phyloP scores from a whole-genome alignment of 1,284 basidiomycete genomes.

The Xerocomus minutiporus region DNA sequence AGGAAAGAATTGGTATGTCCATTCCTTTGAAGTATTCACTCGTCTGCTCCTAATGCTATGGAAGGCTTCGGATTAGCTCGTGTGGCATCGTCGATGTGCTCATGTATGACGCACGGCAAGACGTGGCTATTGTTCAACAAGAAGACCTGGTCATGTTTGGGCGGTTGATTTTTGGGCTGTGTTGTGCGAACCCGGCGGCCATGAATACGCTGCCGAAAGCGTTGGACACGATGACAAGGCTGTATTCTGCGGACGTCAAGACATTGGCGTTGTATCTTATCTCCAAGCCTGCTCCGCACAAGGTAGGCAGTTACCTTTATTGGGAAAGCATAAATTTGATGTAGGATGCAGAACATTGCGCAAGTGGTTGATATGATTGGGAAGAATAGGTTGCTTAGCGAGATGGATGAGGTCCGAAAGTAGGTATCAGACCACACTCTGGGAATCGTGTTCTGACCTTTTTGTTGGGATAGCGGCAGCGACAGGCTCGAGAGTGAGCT shows the following conservation, averaged over 20 bases:
- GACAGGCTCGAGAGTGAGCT: conserved; percentile 86
- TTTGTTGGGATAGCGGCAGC: conserved; percentile 48
- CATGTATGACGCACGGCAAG: conserved; percentile 65
- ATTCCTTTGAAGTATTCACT: neutral
- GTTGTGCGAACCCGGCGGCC: conserved; percentile 62
- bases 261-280: conserved; percentile 77
- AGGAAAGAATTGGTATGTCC: conserved; percentile 75
- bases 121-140: conserved; percentile 65
- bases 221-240: conserved; percentile 69
- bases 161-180: conserved; percentile 77
- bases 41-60: conserved; percentile 1
- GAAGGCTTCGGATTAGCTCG: conserved; percentile 73
- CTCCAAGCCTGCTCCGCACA: conserved; percentile 63
- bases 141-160: conserved; percentile 90
- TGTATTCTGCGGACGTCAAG: conserved; percentile 82
- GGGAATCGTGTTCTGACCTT: neutral
- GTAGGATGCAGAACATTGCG: conserved; percentile 58
- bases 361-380: conserved; percentile 80
- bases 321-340: neutral
- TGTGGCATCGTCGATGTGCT: conserved; percentile 86
- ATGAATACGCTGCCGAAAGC: conserved; percentile 68
- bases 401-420: conserved; percentile 83
- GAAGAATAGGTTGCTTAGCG: conserved; percentile 60
- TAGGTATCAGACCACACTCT: conserved; percentile 34
- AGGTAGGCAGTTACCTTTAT: conserved; percentile 35